Evolutionary conservation across 2,329 filamentous ascomycete genomes (phyloP).

Genomic region (Aplosporella prunicola): DNA sequence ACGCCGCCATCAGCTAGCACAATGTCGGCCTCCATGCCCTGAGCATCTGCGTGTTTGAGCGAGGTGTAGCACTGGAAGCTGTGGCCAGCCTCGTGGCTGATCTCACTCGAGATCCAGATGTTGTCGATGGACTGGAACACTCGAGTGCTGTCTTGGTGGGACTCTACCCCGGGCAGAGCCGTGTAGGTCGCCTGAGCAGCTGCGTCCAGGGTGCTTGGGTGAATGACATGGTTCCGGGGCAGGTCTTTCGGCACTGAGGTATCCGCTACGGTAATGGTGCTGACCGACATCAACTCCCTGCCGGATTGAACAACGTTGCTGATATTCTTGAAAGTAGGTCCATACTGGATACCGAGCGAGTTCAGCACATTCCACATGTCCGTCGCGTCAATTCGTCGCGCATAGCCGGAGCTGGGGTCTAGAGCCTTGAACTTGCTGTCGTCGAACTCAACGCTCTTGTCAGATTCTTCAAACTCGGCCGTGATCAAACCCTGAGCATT

Average conservation of each 20-base stretch:
- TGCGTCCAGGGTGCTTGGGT: constrained; percentile 6
- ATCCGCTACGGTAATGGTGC: not conserved
- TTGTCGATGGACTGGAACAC: not conserved
- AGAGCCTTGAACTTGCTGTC: too few species aligned
- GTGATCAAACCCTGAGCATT: constrained; percentile 2
- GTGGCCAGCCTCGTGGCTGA: too few species aligned
- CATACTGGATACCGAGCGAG: constrained; percentile 3
- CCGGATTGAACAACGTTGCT: not conserved
- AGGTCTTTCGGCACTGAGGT: constrained; percentile 2
- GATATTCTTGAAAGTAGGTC: constrained; percentile 2
- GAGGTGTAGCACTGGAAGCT: too few species aligned
- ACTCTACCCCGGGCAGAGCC: not conserved
- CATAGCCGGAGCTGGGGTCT: too few species aligned
- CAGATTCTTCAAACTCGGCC: too few species aligned
- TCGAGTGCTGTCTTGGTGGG: not conserved
- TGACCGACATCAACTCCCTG: not conserved
- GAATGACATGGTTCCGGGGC: not conserved
- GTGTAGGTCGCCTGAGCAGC: constrained; percentile 1
- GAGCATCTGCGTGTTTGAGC: too few species aligned
- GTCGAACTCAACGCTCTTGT: too few species aligned
- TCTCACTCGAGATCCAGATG: not conserved
- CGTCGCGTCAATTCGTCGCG: too few species aligned
- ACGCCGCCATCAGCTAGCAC: too few species aligned
- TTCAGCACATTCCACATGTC: too few species aligned
- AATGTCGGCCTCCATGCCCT: too few species aligned